phyloP scores from a whole-genome alignment of 2,329 filamentous ascomycete species.

The Penicillium sp. region DNA sequence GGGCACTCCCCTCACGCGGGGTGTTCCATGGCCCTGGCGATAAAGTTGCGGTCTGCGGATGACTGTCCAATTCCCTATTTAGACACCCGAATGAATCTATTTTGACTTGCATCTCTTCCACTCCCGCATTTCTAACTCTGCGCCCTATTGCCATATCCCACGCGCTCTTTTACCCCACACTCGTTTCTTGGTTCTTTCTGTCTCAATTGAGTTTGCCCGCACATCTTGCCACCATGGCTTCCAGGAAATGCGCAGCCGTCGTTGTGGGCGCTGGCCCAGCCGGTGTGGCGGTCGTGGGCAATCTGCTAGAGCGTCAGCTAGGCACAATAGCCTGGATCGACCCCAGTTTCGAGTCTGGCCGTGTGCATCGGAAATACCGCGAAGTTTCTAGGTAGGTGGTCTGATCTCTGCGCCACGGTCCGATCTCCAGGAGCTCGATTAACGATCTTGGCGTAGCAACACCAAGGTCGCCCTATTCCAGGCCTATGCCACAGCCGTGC shows the following conservation, averaged over 20 bases:
- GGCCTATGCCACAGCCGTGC: conserved; percentile 57
- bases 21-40: neutral
- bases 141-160: neutral
- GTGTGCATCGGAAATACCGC: conserved; percentile 58
- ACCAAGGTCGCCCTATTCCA: conserved; percentile 64
- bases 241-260: conserved; percentile 53
- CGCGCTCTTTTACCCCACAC: neutral
- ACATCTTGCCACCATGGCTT: conserved; percentile 24
- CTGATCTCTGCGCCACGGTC: neutral
- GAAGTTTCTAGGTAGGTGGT: conserved; percentile 57
- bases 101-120: conserved; percentile 1
- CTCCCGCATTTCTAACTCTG: neutral
- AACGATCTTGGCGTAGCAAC: conserved; percentile 46
- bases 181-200: neutral
- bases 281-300: conserved; percentile 63
- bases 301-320: conserved; percentile 58
- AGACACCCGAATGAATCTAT: conserved; percentile 22
- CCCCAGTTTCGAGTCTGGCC: conserved; percentile 56
- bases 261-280: conserved; percentile 62
- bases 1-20: too few species aligned
- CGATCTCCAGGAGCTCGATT: neutral
- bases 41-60: conserved; percentile 11
- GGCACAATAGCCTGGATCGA: conserved; percentile 63
- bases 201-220: neutral
- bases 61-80: conserved; percentile 16